Base-by-base conservation (phyloP, 2,329 filamentous ascomycete genomes). In the Pseudopithomyces chartarum region DNA sequence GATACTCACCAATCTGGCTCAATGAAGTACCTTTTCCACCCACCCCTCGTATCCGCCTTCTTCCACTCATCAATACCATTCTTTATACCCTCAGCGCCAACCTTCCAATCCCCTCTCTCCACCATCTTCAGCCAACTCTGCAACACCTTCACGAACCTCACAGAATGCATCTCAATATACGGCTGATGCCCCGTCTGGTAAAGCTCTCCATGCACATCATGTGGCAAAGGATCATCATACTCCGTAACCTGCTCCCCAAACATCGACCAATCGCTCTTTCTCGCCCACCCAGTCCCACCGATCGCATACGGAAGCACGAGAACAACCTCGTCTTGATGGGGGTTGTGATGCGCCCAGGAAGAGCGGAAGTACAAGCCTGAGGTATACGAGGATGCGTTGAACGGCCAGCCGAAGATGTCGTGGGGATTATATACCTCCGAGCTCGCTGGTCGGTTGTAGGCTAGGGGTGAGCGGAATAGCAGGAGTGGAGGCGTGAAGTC, bases 61-160 rank as follows among this genome's bases (percentile, higher is more conserved):
- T 52, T 62, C 60, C 60, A 67, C 49, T 60, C 59, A 15, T 64
- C 55, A 22, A 67, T 60, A n/a, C 55, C 61, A n/a, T 59, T 56
- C 15, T 44, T 48, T 29, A 66, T 58, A 6, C 63, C 63, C 32
- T 59, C 50, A 32, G 54, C 55, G 40, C 61, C 56, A 17, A 66
- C 55, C 22, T 57, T 40, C 63, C 65, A 68, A 47, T 62, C 58
- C 15, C 59, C 65, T 26, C 53, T 59, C 50, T 68, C 60, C n/a
- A 68, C 52, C 56, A 65, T 65, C 17, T 33, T 56, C 26, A 56
- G 40, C 62, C 65, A 65, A 46, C 44, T 65, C 48, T 59, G 29
- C 26, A 66, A n/a, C 2, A 64, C 48, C 40, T 52, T 34, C 20
- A 55, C 44, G 23, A 67, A 55, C 20, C 49, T 58, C 8, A 54